Conservation (phyloP, 768 basidiomycete species). For the Tylopilus intermedius region DNA sequence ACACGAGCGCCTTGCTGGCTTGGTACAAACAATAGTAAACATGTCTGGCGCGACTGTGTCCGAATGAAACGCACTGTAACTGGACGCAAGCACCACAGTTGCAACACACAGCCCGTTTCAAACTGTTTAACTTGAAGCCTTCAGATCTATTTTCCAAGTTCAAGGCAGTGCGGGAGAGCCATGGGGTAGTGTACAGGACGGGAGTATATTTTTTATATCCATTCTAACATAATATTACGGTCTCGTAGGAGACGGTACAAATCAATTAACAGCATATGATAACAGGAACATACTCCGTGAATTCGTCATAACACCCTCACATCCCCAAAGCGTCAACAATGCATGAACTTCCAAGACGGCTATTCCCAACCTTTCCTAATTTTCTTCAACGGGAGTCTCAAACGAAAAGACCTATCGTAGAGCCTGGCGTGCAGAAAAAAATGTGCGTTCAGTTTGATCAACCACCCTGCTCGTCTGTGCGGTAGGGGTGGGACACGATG, state of each 20-base stretch:
- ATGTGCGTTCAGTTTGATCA: constrained; percentile 12
- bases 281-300: constrained; percentile 24
- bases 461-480: constrained; percentile 8
- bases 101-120: too few relatives aligned
- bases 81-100: too few relatives aligned
- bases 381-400: not conserved
- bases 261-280: constrained; percentile 29
- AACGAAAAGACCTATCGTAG: constrained; percentile 12
- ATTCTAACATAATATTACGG: constrained; percentile 28
- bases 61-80: too few relatives aligned
- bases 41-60: too few relatives aligned
- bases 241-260: constrained; percentile 26
- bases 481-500: constrained; percentile 1
- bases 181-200: not conserved
- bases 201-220: constrained; percentile 10
- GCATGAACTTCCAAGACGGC: not conserved
- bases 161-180: too few relatives aligned
- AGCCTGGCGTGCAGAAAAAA: constrained; percentile 13
- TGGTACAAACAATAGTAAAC: not conserved
- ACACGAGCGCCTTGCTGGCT: not conserved
- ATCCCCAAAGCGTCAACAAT: constrained; percentile 3
- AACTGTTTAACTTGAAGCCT: too few relatives aligned
- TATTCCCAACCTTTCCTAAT: not conserved
- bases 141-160: too few relatives aligned
- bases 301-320: constrained; percentile 9